A percentile compares a stretch with the other conserved stretches of the same genome.
These are phyloP conservation scores for Circinella umbellata DNA, from an alignment of 371 early-diverging fungal genomes.

Conservation along the genomic window DNA sequence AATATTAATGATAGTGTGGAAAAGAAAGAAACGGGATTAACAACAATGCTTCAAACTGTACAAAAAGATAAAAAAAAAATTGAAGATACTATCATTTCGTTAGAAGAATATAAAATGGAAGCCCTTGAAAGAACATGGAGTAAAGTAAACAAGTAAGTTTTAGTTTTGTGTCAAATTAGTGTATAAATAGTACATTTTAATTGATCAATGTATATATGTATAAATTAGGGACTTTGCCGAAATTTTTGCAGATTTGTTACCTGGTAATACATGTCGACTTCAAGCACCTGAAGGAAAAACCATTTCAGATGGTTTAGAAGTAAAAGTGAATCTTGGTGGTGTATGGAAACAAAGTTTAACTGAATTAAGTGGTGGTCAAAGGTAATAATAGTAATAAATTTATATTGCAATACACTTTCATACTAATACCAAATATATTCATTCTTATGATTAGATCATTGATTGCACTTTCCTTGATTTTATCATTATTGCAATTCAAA, in stretches of 20 bases:
- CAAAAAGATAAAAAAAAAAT: constrained; percentile 94
- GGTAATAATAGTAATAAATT: constrained; percentile 47
- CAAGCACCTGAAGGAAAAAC: constrained; percentile 82
- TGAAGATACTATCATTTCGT: constrained; percentile 85
- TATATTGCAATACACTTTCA: not conserved
- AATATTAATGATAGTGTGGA: constrained; percentile 70
- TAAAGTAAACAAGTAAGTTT: constrained; percentile 82
- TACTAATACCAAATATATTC: no score
- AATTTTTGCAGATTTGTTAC: constrained; percentile 94
- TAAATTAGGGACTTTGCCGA: constrained; percentile 84
- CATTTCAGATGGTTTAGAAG: constrained; percentile 90
- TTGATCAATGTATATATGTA: not conserved
- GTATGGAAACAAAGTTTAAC: constrained; percentile 98
- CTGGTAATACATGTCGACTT: constrained; percentile 89
- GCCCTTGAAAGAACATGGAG: constrained; percentile 89
- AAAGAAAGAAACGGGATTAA: constrained; percentile 84
- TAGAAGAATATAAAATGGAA: constrained; percentile 92
- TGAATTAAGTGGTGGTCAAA: constrained; percentile 99
- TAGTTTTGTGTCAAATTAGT: no score
- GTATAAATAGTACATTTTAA: no score
- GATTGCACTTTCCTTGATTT: constrained; percentile 96
- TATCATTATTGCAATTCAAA: constrained; percentile 97
- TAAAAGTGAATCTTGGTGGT: constrained; percentile 96
- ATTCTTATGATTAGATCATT: constrained; percentile 67
- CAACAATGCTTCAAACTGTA: constrained; percentile 89